Evolutionary conservation across 2,329 filamentous ascomycete species (phyloP).

Genomic region (Claviceps sp.): DNA sequence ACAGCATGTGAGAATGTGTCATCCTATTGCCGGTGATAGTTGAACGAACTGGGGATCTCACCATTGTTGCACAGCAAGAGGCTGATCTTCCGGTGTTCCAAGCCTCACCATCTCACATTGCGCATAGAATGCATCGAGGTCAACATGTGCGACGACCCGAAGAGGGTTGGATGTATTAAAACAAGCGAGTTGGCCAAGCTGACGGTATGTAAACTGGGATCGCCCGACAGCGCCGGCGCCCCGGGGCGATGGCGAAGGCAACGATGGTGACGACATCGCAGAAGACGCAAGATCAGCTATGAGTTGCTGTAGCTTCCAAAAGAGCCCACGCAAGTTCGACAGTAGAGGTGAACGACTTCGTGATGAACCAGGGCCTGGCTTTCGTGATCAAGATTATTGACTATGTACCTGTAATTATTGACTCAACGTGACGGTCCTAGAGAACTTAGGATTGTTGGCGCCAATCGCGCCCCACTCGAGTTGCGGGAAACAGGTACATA

Average conservation of each 20-base stretch:
- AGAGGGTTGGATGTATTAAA: slow-evolving; percentile 63
- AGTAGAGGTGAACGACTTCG: background rate
- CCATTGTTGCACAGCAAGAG: slow-evolving; percentile 91
- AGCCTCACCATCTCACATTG: slow-evolving; percentile 92
- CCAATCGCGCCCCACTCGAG: background rate
- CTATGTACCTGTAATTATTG: background rate
- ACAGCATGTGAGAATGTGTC: background rate
- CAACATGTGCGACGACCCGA: slow-evolving; percentile 79
- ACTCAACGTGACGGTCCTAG: too few relatives aligned
- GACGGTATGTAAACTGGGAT: slow-evolving; percentile 75
- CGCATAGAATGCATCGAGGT: slow-evolving; percentile 94
- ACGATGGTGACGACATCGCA: slow-evolving; percentile 3
- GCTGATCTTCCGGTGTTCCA: slow-evolving; percentile 57
- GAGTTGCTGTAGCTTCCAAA: background rate
- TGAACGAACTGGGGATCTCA: slow-evolving; percentile 19
- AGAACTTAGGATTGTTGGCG: background rate
- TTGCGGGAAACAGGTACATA: too few relatives aligned
- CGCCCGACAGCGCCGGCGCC: slow-evolving; percentile 17
- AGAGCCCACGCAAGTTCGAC: background rate
- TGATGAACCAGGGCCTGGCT: background rate
- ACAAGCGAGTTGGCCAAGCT: slow-evolving; percentile 62
- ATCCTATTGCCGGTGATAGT: too few relatives aligned
- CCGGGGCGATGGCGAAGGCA: slow-evolving; percentile 15
- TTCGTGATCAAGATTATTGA: background rate
- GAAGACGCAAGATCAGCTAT: background rate